Percentiles rank a stretch among this genome's conserved stretches.
Evolutionary conservation across 805 yeast species (phyloP).

Genomic region (Cyberlindnera misumaiensis): DNA sequence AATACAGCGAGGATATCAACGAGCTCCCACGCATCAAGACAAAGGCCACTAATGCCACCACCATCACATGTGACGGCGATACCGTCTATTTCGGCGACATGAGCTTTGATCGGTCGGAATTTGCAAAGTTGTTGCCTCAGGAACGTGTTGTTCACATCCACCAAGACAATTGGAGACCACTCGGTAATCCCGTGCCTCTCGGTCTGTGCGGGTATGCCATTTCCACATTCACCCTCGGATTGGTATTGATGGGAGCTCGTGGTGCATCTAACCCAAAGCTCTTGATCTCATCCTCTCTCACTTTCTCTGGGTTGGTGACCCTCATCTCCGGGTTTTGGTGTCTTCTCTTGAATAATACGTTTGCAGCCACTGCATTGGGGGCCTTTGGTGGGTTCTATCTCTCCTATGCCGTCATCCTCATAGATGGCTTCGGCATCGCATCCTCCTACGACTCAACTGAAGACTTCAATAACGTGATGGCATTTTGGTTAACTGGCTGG

Average conservation of each 20-base stretch:
- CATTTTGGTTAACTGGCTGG: constrained; percentile 46
- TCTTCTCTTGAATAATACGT: constrained; percentile 43
- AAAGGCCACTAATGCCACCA: constrained; percentile 5
- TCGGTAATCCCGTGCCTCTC: constrained; percentile 44
- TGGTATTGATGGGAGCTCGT: constrained; percentile 39
- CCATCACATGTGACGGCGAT: constrained; percentile 26
- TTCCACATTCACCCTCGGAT: constrained; percentile 41
- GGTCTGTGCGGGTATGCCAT: constrained; percentile 45
- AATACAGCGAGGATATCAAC: constrained; percentile 4
- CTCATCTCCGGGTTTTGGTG: constrained; percentile 47
- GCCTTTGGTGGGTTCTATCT: constrained; percentile 54
- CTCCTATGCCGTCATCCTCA: constrained; percentile 39
- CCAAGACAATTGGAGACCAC: constrained; percentile 39
- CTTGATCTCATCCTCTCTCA: constrained; percentile 39
- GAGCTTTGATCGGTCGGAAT: constrained; percentile 44
- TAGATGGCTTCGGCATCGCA: constrained; percentile 36
- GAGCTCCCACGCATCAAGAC: constrained; percentile 2
- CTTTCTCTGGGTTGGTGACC: constrained; percentile 45
- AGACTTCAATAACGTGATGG: constrained; percentile 38
- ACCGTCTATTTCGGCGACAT: constrained; percentile 32
- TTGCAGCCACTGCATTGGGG: constrained; percentile 47
- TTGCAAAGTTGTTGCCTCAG: constrained; percentile 42
- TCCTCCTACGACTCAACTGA: constrained; percentile 32
- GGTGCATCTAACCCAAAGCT: constrained; percentile 37
- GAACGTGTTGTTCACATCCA: background rate